These are phyloP conservation scores for Gymnopilus dilepis DNA, from an alignment of 768 basidiomycete genomes.

Conservation along the genomic window DNA sequence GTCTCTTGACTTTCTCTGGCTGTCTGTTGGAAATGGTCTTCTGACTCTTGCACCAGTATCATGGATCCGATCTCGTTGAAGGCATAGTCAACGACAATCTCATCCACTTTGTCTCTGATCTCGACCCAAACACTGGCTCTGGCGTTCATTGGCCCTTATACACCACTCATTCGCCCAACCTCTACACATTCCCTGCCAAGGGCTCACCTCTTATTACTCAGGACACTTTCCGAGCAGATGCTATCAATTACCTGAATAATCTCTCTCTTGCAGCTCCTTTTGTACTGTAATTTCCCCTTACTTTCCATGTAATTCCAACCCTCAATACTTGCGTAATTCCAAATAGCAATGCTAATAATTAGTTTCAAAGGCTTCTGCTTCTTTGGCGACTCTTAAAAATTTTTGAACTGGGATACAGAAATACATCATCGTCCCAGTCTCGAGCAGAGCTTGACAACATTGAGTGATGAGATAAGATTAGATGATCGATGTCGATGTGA, in stretches of 20 bases:
- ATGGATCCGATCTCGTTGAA: constrained; percentile 44
- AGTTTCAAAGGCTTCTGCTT: too few species aligned
- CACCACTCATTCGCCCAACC: constrained; percentile 34
- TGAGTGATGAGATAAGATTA: constrained; percentile 32
- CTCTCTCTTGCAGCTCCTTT: constrained; percentile 37
- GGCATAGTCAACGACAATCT: constrained; percentile 48
- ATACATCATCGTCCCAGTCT: too few species aligned
- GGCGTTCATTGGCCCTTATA: constrained; percentile 52
- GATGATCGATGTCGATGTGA: constrained; percentile 22
- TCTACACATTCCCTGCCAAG: constrained; percentile 47
- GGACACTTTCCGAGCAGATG: constrained; percentile 49
- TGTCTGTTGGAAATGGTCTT: too few species aligned
- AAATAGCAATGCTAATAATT: too few species aligned
- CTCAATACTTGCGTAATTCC: too few species aligned
- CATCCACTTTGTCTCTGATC: constrained; percentile 45
- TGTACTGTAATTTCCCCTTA: constrained; percentile 7
- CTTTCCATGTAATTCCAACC: background rate
- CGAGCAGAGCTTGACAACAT: too few species aligned
- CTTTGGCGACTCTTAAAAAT: too few species aligned
- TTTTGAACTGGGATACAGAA: too few species aligned
- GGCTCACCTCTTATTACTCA: constrained; percentile 38
- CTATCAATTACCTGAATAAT: constrained; percentile 41
- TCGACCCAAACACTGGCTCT: constrained; percentile 47
- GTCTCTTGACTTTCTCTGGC: constrained; percentile 11
- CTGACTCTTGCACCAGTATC: too few species aligned